Evolutionary conservation across 768 basidiomycete species (phyloP), one percentile per base, ranked within the genome.

Genomic region (Pleurotus salmoneostramineus): DNA sequence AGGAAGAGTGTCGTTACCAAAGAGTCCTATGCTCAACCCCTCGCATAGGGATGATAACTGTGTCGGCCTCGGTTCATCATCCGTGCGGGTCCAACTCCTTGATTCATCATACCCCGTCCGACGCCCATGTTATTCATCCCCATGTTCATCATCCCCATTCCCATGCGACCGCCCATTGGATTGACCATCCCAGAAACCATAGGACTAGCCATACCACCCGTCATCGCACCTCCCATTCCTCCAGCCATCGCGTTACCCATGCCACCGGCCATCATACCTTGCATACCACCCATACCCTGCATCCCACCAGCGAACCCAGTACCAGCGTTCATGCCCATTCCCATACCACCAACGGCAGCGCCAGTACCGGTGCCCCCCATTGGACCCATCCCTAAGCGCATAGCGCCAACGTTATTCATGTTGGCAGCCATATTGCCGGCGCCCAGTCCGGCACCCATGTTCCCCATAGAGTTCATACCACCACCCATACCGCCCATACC

Each of bases 401-500:
- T 55, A 32, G 48, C 33, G 27, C 52, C 52, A 21, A 55, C 34
- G 21, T 55, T 55, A 8, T 31, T 37, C 52, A 55, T 55, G 40
- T 55, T 55, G 17, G n/a, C 52, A 7, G 27, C 52, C 52, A 55
- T 55, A 32, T 6, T 31, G 3, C 48, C 48, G 4, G 48, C 33
- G 27, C 48, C 48, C 48, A 49, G 2, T 11, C 17, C 48, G 10
- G 48, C 33, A 32, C 48, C 48, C 48, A 49, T 32, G 21, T 55
- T 55, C 5, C 36, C 40, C 52, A 55, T 27, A 27, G 21, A 1
- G 21, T 27, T 27, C 21, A 27, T 55, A 7, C 40, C 31, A 7
- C 40, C 31, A 12, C 17, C 58, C 58, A 59, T 61, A 27, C 31
- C 57, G 17, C 56, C 50, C 57, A 56, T 57, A 27, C 56, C 59